phyloP scores from a whole-genome alignment of 2,329 filamentous ascomycete species.

The Tympanopsis confertula region DNA sequence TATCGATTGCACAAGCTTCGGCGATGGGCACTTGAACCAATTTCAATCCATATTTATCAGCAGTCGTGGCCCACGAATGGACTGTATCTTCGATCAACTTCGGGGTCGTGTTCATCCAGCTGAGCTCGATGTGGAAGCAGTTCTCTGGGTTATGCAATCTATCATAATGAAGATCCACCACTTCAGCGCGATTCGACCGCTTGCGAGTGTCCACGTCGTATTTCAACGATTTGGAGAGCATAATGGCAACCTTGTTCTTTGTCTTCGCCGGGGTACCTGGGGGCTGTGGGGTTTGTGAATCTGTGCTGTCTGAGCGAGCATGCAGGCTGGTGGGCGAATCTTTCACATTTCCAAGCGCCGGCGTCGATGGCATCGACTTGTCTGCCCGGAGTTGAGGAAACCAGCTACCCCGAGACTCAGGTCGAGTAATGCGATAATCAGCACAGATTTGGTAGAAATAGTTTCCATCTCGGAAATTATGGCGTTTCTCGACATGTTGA shows the following conservation, averaged over 20 bases:
- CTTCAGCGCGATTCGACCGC: conserved; percentile 56
- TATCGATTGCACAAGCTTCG: conserved; percentile 48
- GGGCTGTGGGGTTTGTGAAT: conserved; percentile 13
- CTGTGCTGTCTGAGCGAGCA: background rate
- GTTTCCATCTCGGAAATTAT: conserved; percentile 63
- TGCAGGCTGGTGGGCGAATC: conserved; percentile 9
- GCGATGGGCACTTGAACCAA: conserved; percentile 61
- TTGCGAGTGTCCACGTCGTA: conserved; percentile 60
- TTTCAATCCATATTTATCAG: conserved; percentile 58
- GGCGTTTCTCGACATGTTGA: conserved; percentile 57
- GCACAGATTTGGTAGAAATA: conserved; percentile 62
- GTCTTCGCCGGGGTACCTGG: conserved; percentile 20
- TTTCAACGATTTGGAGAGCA: conserved; percentile 55
- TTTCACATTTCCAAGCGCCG: conserved; percentile 34
- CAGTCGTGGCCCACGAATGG: conserved; percentile 52
- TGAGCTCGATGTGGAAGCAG: conserved; percentile 67
- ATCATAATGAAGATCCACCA: conserved; percentile 64
- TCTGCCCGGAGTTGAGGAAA: conserved; percentile 11
- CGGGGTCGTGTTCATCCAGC: conserved; percentile 64
- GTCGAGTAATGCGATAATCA: conserved; percentile 46
- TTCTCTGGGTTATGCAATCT: conserved; percentile 66
- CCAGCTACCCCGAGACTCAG: conserved; percentile 5
- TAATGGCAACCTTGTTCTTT: conserved; percentile 43
- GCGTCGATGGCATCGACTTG: conserved; percentile 42
- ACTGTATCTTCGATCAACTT: conserved; percentile 64